Evolutionary conservation across 768 basidiomycete species (phyloP), one percentile per base, ranked within the genome.

Genomic region (Asterophora lycoperdoides): DNA sequence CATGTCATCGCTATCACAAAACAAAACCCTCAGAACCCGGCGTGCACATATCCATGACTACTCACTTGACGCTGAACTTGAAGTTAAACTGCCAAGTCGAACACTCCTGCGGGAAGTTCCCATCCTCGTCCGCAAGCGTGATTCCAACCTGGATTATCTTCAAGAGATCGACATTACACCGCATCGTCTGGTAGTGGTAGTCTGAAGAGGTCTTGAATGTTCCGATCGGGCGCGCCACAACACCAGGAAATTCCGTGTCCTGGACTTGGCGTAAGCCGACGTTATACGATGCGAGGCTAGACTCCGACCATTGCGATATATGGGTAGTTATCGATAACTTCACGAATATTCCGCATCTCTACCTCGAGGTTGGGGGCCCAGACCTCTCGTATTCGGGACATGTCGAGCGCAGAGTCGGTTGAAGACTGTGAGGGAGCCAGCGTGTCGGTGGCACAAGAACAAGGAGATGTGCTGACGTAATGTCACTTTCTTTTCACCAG

Each of bases 31-130:
- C 44, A 29, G 40, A 18, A 28, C 23, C 33, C 37, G 41, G 26
- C n/a, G 44, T 13, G 34, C 33, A n/a, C 20, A 18, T 20, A 41
- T 19, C 26, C 3, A 41, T 37, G n/a, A 28, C 41, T 10, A 73
- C 86, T 56, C 62, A 93, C 95, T 80, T 80, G 53, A 93, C 70
- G 66, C 81, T 89, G 68, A 98, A 99, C 62, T 79, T 81, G 74
- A 99, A 98, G 68, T 99, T 99, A 73, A 99, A 99, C 68, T 99
- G 96, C 96, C 96, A 99, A 45, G 94, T 96, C 26, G 89, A 88
- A 30, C 86, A 80, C 45, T 95, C 94, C 57, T 83, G 83, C 9
- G 94, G 92, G 49, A 85, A 83, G 62, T 93, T 86, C 4, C 96
- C 96, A 28, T 96, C 82, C 64, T 94, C 93, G 66, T 98, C 93